Evolutionary conservation across 2,329 filamentous ascomycete species (phyloP), one percentile per base, ranked within the genome.

Genomic region (Phoma sp.): DNA sequence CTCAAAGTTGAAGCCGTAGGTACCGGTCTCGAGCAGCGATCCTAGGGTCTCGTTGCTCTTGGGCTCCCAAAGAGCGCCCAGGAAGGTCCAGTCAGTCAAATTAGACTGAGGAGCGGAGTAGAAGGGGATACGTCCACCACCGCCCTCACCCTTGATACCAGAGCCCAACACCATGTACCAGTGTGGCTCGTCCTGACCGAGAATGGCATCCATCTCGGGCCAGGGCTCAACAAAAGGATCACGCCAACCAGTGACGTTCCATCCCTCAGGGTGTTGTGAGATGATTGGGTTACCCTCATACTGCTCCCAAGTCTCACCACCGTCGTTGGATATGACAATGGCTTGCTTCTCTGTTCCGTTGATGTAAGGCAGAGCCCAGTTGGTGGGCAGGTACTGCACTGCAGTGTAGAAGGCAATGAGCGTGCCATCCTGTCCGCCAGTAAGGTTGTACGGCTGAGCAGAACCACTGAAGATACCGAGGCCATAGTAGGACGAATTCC

Each of bases 401-500:
- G 77, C 78, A 2, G 80, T 82, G 67, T 82, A 82, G 54, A 82
- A 77, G 13, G 75, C 63, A 12, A 79, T 71, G 2, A 82, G 73
- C 6, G 78, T 78, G 35, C 78, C 79, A 57, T 81, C 75, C 35
- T 74, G 63, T 52, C 81, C 75, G 29, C 80, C 81, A 4, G 76
- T 60, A 0, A 81, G 66, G 12, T 82, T 82, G 7, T 81, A 78
- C 1, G 82, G 78, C 57, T 80, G 77, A 4, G 77, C 75, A 33
- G 80, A 81, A 3, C 82, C 82, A 4, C 78, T 81, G 65, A 84
- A 84, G 29, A 84, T 79, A 0, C 82, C 82, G 12, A 83, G 72
- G 1, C 78, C 74, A 52, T 84, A 80, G 62, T 84, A 84, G 7
- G 72, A 69, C 36, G 73, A 73, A 51, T 74, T 70, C 19, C 58